Conservation (phyloP, 179 eudicot genomes). For the Beta corolliflora region DNA sequence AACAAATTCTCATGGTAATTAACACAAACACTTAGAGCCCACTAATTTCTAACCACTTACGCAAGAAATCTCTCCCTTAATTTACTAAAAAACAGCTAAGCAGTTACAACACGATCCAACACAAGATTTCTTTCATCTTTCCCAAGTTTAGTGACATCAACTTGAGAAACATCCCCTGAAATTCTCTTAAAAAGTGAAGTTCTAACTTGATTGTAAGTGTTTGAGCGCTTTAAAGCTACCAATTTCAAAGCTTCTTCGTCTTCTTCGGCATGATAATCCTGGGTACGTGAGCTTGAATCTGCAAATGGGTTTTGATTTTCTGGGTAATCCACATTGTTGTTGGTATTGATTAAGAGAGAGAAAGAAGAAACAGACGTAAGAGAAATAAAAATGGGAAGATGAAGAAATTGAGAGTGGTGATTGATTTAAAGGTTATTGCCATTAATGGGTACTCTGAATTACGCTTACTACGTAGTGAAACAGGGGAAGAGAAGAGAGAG, state of each 20-base stretch:
- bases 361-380: not conserved
- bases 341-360: not conserved
- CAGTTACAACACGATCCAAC: slow-evolving; percentile 53
- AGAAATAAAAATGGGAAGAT: no score
- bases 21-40: slow-evolving; percentile 11
- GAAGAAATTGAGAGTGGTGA: slow-evolving; percentile 1
- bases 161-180: slow-evolving; percentile 47
- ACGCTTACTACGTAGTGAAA: not conserved
- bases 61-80: slow-evolving; percentile 59
- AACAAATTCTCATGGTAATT: not conserved
- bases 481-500: not conserved
- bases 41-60: slow-evolving; percentile 44
- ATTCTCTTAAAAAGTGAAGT: slow-evolving; percentile 48
- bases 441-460: not conserved
- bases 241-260: slow-evolving; percentile 53
- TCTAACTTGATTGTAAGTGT: slow-evolving; percentile 54
- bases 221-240: slow-evolving; percentile 56
- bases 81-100: slow-evolving; percentile 47
- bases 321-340: slow-evolving; percentile 46
- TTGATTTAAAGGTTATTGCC: not conserved
- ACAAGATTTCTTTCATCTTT: slow-evolving; percentile 51
- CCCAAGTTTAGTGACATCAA: slow-evolving; percentile 60
- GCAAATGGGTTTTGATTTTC: slow-evolving; percentile 37
- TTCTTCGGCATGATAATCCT: slow-evolving; percentile 8
- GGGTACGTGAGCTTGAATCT: slow-evolving; percentile 14